phyloP scores from a whole-genome alignment of 805 yeast genomes.

The Candida takata region DNA sequence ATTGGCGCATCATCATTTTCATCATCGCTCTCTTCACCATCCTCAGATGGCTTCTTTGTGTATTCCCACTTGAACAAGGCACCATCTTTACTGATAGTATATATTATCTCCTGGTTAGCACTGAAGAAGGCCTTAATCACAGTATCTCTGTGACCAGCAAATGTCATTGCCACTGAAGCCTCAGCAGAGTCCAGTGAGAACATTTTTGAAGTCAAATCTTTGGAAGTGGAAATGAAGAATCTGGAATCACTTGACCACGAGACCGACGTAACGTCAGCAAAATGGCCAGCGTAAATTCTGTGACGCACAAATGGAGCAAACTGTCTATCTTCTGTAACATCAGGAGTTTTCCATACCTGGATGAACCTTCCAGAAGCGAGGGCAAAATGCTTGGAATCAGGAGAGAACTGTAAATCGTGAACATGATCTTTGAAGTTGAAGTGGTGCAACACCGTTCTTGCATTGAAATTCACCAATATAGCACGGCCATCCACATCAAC shows the following conservation, averaged over 20 bases:
- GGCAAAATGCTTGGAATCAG: constrained; percentile 85
- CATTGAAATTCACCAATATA: constrained; percentile 75
- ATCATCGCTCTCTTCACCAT: constrained; percentile 35
- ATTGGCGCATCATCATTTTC: constrained; percentile 34
- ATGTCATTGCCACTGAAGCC: constrained; percentile 71
- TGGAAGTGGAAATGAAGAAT: constrained; percentile 77
- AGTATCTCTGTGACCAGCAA: constrained; percentile 89
- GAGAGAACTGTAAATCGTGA: constrained; percentile 70
- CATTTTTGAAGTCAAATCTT: constrained; percentile 83
- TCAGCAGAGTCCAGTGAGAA: constrained; percentile 69
- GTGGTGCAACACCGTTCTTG: constrained; percentile 84
- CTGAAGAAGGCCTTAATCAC: constrained; percentile 85
- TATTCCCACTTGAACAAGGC: constrained; percentile 92
- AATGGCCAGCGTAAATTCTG: constrained; percentile 89
- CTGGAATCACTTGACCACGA: constrained; percentile 91
- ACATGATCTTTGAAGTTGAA: constrained; percentile 86
- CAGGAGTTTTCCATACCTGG: constrained; percentile 93
- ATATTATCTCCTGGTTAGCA: constrained; percentile 80
- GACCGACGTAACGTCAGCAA: constrained; percentile 66
- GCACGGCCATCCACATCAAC: constrained; percentile 93
- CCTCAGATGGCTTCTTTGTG: constrained; percentile 46
- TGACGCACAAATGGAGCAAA: constrained; percentile 95
- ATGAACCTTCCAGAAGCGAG: constrained; percentile 74
- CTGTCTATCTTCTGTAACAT: constrained; percentile 71
- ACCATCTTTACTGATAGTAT: constrained; percentile 91